Evolutionary conservation across 257 asterid species (phyloP).

Genomic region (Penstemon davidsonii): DNA sequence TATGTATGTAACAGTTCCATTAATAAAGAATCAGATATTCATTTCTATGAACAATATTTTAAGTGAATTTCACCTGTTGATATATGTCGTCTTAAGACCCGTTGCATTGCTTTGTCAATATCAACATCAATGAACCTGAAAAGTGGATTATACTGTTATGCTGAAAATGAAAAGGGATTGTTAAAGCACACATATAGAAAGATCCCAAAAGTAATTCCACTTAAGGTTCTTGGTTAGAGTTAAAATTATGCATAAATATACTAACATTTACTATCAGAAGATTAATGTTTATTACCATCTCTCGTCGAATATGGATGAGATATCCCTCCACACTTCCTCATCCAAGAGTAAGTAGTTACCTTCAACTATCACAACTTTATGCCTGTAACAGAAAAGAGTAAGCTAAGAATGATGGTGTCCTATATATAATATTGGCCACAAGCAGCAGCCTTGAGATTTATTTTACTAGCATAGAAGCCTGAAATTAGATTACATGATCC

Average conservation of each 20-base stretch:
- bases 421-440: constrained; percentile 13
- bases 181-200: neutral
- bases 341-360: constrained; percentile 87
- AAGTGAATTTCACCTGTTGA: constrained; percentile 62
- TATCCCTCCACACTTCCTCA: constrained; percentile 73
- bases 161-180: no score
- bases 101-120: constrained; percentile 78
- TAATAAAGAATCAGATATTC: neutral
- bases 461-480: constrained; percentile 19
- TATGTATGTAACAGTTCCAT: neutral
- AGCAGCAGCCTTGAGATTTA: constrained; percentile 19
- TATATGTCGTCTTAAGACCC: constrained; percentile 77
- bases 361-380: constrained; percentile 90
- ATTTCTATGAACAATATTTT: constrained; percentile 7
- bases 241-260: neutral
- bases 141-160: neutral
- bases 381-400: constrained; percentile 48
- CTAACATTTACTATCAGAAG: constrained; percentile 17
- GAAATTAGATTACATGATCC: constrained; percentile 19
- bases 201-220: neutral
- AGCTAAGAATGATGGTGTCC: constrained; percentile 1
- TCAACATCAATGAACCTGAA: constrained; percentile 85
- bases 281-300: constrained; percentile 60
- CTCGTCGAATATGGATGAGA: constrained; percentile 74
- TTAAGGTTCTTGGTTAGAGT: neutral